phyloP scores from a whole-genome alignment of 352 stramenopile genomes.

The Pythium dissotocum region DNA sequence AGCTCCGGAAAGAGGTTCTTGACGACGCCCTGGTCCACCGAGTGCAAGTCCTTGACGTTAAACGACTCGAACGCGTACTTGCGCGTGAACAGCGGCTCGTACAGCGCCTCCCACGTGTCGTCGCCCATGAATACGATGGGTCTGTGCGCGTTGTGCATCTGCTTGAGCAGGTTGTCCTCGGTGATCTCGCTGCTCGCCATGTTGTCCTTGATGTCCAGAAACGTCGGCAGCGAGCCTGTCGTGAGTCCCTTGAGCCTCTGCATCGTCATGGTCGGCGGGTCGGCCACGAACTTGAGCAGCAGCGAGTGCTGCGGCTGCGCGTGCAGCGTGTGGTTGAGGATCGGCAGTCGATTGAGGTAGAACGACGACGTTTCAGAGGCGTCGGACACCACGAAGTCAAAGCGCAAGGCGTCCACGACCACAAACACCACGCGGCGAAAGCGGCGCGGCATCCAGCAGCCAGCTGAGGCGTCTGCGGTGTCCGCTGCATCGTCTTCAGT shows the following conservation, averaged over 20 bases:
- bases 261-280: conserved; percentile 98
- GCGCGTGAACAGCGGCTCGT: conserved; percentile 90
- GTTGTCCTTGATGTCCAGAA: conserved; percentile 96
- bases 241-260: conserved; percentile 97
- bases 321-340: conserved; percentile 71
- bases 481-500: background rate
- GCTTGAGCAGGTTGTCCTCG: conserved; percentile 96
- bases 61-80: conserved; percentile 96
- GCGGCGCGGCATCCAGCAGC: conserved; percentile 75
- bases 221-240: conserved; percentile 97
- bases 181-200: conserved; percentile 91
- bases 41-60: conserved; percentile 98
- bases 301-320: conserved; percentile 55
- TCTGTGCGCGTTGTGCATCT: conserved; percentile 59
- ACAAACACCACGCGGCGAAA: conserved; percentile 91
- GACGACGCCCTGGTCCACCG: conserved; percentile 94
- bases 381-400: conserved; percentile 90
- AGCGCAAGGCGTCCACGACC: conserved; percentile 96
- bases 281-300: conserved; percentile 95
- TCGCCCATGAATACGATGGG: conserved; percentile 97
- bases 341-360: conserved; percentile 83
- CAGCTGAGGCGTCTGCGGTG: conserved; percentile 12
- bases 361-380: conserved; percentile 35
- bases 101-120: conserved; percentile 97
- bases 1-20: conserved; percentile 74